Conservation (phyloP, 1,284 basidiomycete species). For the Malassezia restricta region DNA sequence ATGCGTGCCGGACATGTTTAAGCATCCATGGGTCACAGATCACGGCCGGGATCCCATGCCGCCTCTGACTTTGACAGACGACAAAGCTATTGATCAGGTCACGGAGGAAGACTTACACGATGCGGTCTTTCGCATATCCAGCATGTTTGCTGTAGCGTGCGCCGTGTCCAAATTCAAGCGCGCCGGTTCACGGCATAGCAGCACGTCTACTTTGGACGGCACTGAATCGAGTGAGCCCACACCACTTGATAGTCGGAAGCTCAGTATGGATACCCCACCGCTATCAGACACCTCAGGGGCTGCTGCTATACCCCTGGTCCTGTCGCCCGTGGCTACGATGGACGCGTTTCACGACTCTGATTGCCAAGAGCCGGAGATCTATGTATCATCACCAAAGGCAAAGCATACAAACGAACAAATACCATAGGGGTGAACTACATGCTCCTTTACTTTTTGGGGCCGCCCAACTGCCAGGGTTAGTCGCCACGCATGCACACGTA, state of each 20-base stretch:
- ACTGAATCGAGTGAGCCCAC: not conserved
- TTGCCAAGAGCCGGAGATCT: no score
- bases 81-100: slow-evolving; percentile 29
- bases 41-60: slow-evolving; percentile 21
- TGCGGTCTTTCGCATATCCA: slow-evolving; percentile 38
- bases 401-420: no score
- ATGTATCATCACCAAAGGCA: no score
- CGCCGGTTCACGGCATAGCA: not conserved
- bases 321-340: no score
- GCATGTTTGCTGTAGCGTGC: slow-evolving; percentile 41
- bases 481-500: slow-evolving; percentile 15
- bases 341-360: no score
- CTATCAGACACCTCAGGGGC: no score
- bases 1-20: slow-evolving; percentile 25
- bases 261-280: no score
- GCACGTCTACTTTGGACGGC: not conserved
- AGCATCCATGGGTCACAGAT: slow-evolving; percentile 33
- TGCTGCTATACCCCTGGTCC: no score
- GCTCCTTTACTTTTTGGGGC: slow-evolving; percentile 12
- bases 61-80: not conserved
- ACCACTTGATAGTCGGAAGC: no score
- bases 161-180: slow-evolving; percentile 42
- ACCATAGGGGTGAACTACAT: no score
- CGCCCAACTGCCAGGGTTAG: slow-evolving; percentile 13
- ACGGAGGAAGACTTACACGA: slow-evolving; percentile 42